Evolutionary conservation across 768 basidiomycete genomes (phyloP).

Genomic region (Pisolithus sp.): DNA sequence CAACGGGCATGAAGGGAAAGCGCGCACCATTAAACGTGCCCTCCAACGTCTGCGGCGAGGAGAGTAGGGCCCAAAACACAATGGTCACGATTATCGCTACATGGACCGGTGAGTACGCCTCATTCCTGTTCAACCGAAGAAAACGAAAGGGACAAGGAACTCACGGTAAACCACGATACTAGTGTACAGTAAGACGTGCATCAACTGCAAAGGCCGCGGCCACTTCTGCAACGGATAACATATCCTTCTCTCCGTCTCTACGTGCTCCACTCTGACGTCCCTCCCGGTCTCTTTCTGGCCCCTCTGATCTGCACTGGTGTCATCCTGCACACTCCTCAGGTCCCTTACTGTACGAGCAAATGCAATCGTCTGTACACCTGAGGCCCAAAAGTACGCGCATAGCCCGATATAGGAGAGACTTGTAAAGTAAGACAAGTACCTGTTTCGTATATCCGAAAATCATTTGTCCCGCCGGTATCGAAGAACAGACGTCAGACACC

Average conservation of each 20-base stretch:
- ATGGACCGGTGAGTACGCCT: not conserved
- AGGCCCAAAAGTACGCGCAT: constrained; percentile 55
- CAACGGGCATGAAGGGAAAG: not conserved
- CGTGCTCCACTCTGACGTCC: not conserved
- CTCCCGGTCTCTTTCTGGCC: constrained; percentile 1
- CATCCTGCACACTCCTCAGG: constrained; percentile 5
- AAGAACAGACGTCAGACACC: not conserved
- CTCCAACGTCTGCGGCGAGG: constrained; percentile 35
- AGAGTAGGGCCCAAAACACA: constrained; percentile 56
- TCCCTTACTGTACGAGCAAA: constrained; percentile 27
- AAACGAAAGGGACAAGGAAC: constrained; percentile 17
- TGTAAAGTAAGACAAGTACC: constrained; percentile 63
- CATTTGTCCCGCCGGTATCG: not conserved
- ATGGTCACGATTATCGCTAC: constrained; percentile 59
- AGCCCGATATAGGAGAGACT: constrained; percentile 56
- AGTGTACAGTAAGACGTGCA: constrained; percentile 49
- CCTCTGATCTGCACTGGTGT: not conserved
- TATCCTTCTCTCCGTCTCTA: constrained; percentile 16
- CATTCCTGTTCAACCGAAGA: not conserved
- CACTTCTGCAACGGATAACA: constrained; percentile 55
- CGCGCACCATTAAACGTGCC: constrained; percentile 35
- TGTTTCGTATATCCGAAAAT: constrained; percentile 15
- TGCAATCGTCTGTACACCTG: constrained; percentile 44
- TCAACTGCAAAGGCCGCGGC: constrained; percentile 47
- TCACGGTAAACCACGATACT: constrained; percentile 53